phyloP scores from a whole-genome alignment of 352 stramenopile genomes.

The Blastocystis sp. region DNA sequence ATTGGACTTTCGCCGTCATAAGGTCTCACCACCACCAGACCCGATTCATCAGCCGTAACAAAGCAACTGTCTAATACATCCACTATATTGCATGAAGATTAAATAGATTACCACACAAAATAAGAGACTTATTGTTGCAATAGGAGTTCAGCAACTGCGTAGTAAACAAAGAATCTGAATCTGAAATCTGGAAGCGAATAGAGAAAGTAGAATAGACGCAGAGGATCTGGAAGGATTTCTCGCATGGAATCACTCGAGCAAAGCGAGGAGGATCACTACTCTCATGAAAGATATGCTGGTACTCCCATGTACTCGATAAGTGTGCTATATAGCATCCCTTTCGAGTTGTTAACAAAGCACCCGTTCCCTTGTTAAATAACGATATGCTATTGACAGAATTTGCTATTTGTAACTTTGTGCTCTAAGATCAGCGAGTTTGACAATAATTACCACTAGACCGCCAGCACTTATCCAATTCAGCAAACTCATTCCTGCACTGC shows the following conservation, averaged over 20 bases:
- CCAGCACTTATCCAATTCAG: background rate
- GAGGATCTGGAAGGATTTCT: background rate
- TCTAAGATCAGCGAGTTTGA: background rate
- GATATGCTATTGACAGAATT: background rate
- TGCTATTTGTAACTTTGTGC: background rate
- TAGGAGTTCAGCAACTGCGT: background rate
- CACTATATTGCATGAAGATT: background rate
- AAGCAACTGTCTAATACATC: background rate
- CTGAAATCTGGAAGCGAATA: background rate
- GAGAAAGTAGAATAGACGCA: constrained; percentile 26
- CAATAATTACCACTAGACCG: background rate
- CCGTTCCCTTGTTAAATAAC: background rate
- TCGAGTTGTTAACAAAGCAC: background rate
- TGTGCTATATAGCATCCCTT: background rate
- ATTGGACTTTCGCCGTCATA: background rate
- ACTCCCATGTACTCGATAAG: background rate
- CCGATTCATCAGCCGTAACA: background rate
- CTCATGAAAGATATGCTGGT: background rate
- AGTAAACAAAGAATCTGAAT: background rate
- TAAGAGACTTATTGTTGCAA: background rate
- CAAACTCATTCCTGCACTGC: background rate
- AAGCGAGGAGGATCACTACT: background rate
- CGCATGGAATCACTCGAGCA: background rate
- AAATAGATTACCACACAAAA: background rate
- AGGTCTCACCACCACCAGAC: background rate